Evolutionary conservation across 1,139 yeast species (phyloP).

Genomic region (Magnusiomyces sp.): DNA sequence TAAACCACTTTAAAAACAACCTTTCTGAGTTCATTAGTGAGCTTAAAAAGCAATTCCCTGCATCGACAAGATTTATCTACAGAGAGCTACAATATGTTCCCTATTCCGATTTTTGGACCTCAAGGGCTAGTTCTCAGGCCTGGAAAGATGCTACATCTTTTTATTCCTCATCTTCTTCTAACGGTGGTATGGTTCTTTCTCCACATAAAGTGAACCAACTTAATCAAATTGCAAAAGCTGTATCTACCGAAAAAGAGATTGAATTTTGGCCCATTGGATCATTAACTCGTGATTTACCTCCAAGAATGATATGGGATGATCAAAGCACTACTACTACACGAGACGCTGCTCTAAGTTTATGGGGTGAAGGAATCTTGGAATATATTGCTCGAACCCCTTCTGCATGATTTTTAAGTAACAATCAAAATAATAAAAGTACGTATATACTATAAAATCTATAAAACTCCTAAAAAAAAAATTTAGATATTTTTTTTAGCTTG

Average conservation of each 20-base stretch:
- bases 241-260: slow-evolving; percentile 3
- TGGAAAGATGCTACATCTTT: slow-evolving; percentile 9
- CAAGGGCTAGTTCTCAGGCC: too few species aligned
- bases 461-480: too few species aligned
- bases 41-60: too few species aligned
- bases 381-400: slow-evolving; percentile 11
- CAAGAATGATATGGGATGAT: slow-evolving; percentile 12
- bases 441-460: too few species aligned
- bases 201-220: slow-evolving; percentile 15
- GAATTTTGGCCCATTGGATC: slow-evolving; percentile 17
- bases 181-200: slow-evolving; percentile 9
- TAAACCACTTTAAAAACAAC: too few species aligned
- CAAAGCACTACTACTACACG: background rate
- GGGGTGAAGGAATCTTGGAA: slow-evolving; percentile 12
- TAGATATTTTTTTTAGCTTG: too few species aligned
- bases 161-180: slow-evolving; percentile 10
- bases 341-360: slow-evolving; percentile 8
- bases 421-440: too few species aligned
- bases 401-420: too few species aligned
- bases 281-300: slow-evolving; percentile 14
- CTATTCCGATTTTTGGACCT: too few species aligned
- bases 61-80: too few species aligned
- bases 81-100: too few species aligned
- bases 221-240: slow-evolving; percentile 11
- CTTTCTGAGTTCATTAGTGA: too few species aligned